phyloP scores from a whole-genome alignment of 805 yeast species.

The Nakazawaea ernobii region DNA sequence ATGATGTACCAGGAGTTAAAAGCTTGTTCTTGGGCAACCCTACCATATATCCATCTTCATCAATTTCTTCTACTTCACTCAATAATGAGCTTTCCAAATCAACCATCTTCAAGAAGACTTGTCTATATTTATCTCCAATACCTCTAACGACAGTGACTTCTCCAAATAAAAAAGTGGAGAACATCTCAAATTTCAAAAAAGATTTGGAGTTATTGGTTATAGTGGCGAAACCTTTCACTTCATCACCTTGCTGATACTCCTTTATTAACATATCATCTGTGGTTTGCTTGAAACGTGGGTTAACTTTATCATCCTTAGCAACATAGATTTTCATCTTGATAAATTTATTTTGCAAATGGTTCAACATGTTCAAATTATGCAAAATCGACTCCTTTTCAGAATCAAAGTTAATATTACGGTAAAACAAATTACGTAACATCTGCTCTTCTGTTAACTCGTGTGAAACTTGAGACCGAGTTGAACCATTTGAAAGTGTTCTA shows the following conservation, averaged over 20 bases:
- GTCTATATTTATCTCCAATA: conserved; percentile 9
- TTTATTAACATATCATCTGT: conserved; percentile 6
- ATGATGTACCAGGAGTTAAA: conserved; percentile 3
- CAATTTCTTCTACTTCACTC: not conserved
- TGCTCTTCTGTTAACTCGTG: conserved; percentile 8
- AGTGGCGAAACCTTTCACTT: conserved; percentile 10
- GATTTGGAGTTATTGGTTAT: conserved; percentile 4
- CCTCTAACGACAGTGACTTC: conserved; percentile 9
- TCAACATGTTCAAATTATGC: conserved; percentile 10
- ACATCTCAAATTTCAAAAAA: conserved; percentile 9
- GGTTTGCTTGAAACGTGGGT: conserved; percentile 1
- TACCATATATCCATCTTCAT: not conserved
- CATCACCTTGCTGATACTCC: conserved; percentile 12
- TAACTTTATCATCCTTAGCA: not conserved
- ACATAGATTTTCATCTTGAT: conserved; percentile 10
- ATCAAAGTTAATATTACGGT: conserved; percentile 8
- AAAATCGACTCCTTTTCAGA: conserved; percentile 12
- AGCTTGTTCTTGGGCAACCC: conserved; percentile 8
- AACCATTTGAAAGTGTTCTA: not conserved
- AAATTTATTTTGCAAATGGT: conserved; percentile 10
- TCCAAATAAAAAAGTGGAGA: conserved; percentile 10
- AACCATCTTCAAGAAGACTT: conserved; percentile 12
- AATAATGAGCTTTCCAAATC: conserved; percentile 12
- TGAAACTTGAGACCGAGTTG: conserved; percentile 1
- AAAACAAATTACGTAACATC: conserved; percentile 5